Conservation (phyloP, 345 rosid species). For the Gossypium anomalum region DNA sequence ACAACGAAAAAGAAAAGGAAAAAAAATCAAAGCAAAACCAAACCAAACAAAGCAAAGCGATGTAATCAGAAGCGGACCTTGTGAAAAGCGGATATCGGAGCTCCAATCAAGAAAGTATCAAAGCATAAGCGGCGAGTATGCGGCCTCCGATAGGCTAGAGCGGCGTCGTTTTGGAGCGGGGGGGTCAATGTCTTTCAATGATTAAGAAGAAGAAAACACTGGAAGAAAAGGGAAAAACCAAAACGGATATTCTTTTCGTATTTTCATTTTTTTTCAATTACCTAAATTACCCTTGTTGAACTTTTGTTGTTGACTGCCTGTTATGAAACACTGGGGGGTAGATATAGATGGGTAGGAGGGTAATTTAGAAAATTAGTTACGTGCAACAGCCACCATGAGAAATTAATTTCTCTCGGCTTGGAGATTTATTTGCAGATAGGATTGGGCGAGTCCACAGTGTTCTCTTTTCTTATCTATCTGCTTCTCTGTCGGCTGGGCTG, state of each 20-base stretch:
- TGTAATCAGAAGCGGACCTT: background rate
- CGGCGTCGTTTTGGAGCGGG: background rate
- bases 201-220: background rate
- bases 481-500: too few species aligned
- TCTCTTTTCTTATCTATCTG: too few species aligned
- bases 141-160: background rate
- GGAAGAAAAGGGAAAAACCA: background rate
- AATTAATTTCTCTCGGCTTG: background rate
- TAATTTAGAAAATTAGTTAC: background rate
- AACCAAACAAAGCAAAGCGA: background rate
- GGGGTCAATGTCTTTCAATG: background rate
- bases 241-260: background rate
- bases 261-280: background rate
- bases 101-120: background rate
- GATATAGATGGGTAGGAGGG: background rate
- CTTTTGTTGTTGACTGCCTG: background rate
- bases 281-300: conserved; percentile 15
- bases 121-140: background rate
- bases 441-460: background rate
- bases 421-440: background rate
- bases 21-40: background rate
- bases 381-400: background rate
- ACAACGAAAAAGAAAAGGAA: background rate
- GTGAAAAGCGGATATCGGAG: background rate
- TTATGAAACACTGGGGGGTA: background rate